Evolutionary conservation across 2,329 filamentous ascomycete species (phyloP).

Genomic region (Tricladium varicosporioides): DNA sequence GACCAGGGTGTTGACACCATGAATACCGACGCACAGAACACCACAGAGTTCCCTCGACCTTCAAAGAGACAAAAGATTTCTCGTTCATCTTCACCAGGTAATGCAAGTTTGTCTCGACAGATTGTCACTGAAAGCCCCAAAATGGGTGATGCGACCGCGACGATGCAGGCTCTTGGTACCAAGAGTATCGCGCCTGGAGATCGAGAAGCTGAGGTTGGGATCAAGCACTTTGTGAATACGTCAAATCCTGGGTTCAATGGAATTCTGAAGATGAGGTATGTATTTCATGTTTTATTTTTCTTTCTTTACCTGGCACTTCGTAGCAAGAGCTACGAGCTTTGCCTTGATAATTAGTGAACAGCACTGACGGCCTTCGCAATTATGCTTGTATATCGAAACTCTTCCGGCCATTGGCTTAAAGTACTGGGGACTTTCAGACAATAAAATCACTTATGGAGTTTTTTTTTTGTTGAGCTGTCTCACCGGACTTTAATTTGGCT

Average conservation of each 20-base stretch:
- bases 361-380: too few relatives aligned
- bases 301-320: background rate
- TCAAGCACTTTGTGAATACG: constrained; percentile 60
- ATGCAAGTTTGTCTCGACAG: background rate
- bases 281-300: constrained; percentile 3
- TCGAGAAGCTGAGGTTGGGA: constrained; percentile 48
- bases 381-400: too few relatives aligned
- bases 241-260: constrained; percentile 59
- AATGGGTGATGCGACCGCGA: background rate
- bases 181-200: constrained; percentile 5
- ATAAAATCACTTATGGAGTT: too few relatives aligned
- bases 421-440: background rate
- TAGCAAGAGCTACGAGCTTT: background rate
- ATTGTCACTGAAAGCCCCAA: background rate
- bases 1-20: background rate
- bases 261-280: constrained; percentile 64
- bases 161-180: background rate
- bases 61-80: constrained; percentile 20
- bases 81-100: too few relatives aligned
- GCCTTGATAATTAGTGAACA: background rate
- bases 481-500: background rate
- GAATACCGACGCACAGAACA: background rate
- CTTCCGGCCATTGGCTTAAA: too few relatives aligned
- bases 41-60: constrained; percentile 11
- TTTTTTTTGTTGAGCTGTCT: too few relatives aligned